These are phyloP conservation scores for Backusella liffmaniae DNA, from an alignment of 192 early-diverging fungal genomes.

Conservation along the genomic window DNA sequence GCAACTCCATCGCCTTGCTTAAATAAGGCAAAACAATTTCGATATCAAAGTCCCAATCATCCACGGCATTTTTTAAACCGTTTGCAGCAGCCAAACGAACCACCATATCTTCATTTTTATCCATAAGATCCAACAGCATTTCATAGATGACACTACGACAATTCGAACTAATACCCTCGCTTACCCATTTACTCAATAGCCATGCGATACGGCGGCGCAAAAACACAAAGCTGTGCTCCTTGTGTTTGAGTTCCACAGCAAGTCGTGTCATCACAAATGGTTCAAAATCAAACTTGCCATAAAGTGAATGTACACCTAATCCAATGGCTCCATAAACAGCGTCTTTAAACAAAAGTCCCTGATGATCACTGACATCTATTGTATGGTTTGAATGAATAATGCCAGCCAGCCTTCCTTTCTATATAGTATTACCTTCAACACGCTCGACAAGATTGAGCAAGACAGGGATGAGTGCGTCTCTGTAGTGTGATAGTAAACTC, in stretches of 20 bases:
- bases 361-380: conserved; percentile 38
- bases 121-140: conserved; percentile 67
- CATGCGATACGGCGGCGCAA: conserved; percentile 72
- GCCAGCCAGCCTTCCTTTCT: neutral
- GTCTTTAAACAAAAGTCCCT: conserved; percentile 66
- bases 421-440: conserved; percentile 44
- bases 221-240: conserved; percentile 47
- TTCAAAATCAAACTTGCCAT: conserved; percentile 81
- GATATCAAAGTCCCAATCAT: conserved; percentile 89
- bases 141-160: conserved; percentile 68
- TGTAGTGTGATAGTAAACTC: conserved; percentile 69
- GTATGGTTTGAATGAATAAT: neutral
- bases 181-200: conserved; percentile 85
- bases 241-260: conserved; percentile 51
- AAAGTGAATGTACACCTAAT: conserved; percentile 77
- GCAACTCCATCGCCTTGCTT: conserved; percentile 51
- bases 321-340: conserved; percentile 80
- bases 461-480: conserved; percentile 57
- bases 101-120: conserved; percentile 71
- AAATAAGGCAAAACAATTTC: conserved; percentile 66
- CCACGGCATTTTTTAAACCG: conserved; percentile 64
- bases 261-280: conserved; percentile 67
- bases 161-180: conserved; percentile 66
- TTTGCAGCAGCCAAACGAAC: conserved; percentile 77
- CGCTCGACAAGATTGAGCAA: conserved; percentile 60